Evolutionary conservation across 2,329 filamentous ascomycete species (phyloP), one percentile per base, ranked within the genome.

Genomic region (Claviceps africana): DNA sequence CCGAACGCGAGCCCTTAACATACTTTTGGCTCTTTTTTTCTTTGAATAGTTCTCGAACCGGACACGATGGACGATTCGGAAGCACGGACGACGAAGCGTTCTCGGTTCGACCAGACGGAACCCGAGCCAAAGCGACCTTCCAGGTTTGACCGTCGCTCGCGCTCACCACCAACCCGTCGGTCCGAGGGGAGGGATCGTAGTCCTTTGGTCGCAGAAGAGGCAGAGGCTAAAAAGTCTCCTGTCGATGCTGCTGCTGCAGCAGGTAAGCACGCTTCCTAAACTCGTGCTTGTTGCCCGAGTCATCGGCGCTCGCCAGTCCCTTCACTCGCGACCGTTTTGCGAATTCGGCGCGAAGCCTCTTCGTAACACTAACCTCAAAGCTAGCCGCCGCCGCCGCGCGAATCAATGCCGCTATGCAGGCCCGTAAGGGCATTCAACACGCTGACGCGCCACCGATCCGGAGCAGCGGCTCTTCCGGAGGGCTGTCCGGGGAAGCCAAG

Each of bases 51-150:
- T n/a, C 0, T 39, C 17, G 33, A 37, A n/a, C 15, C 15, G 15
- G 35, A 48, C 35, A 47, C 15, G 5, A 72, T 95, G 88, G 81
- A 86, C 59, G 88, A 93, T 62, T 77, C 84, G 57, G 86, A 90
- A 60, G 79, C 83, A 65, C 81, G 82, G 56, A 75, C 74, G 55
- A 73, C 75, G 55, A 95, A 95, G 75, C 85, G 89, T 56, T 95
- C 89, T 64, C 88, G 91, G 67, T 96, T 97, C 70, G 91, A 97
- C 66, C 88, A 94, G 68, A 93, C 83, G 47, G 88, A 91, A 65
- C 82, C 86, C 6, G 88, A 93, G 63, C 81, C 85, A 53, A 84
- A 83, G 62, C 77, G 82, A 60, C 64, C 78, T 44, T 94, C 89
- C 48, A 81, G 90, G 65, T 96, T 95, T 69, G 91, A 96, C 70